These are phyloP conservation scores for Conringia planisiliqua DNA, from an alignment of 345 rosid genomes.

Conservation along the genomic window DNA sequence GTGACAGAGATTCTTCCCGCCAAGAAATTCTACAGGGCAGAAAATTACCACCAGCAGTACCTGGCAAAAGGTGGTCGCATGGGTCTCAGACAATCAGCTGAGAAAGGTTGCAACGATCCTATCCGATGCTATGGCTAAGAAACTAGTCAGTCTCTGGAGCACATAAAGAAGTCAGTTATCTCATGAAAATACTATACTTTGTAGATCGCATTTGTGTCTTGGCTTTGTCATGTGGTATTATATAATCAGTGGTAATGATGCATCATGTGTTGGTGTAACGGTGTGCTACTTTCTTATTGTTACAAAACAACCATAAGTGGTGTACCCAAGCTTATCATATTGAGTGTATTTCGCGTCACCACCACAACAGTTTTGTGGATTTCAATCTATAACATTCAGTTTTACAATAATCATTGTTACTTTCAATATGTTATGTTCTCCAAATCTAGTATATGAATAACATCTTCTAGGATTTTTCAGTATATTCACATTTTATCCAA, in stretches of 20 bases:
- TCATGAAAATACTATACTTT: neutral
- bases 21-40: constrained; percentile 72
- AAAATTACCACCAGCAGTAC: constrained; percentile 78
- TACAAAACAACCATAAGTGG: neutral
- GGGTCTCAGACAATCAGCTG: constrained; percentile 57
- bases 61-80: constrained; percentile 68
- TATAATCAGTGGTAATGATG: neutral
- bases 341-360: neutral
- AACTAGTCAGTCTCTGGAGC: neutral
- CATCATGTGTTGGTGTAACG: neutral
- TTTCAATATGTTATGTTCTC: neutral
- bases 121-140: constrained; percentile 71
- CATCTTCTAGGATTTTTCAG: neutral
- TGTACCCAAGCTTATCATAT: neutral
- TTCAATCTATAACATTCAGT: neutral
- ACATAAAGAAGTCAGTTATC: constrained; percentile 3
- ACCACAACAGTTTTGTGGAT: neutral
- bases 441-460: neutral
- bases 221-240: constrained; percentile 10
- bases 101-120: constrained; percentile 75
- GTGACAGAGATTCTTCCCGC: constrained; percentile 79
- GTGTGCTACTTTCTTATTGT: too few relatives aligned
- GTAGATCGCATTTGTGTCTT: constrained; percentile 10
- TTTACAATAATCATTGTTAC: neutral
- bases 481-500: neutral